Evolutionary conservation across 1,284 basidiomycete species (phyloP).

Genomic region (Cutaneotrichosporon cutaneum): DNA sequence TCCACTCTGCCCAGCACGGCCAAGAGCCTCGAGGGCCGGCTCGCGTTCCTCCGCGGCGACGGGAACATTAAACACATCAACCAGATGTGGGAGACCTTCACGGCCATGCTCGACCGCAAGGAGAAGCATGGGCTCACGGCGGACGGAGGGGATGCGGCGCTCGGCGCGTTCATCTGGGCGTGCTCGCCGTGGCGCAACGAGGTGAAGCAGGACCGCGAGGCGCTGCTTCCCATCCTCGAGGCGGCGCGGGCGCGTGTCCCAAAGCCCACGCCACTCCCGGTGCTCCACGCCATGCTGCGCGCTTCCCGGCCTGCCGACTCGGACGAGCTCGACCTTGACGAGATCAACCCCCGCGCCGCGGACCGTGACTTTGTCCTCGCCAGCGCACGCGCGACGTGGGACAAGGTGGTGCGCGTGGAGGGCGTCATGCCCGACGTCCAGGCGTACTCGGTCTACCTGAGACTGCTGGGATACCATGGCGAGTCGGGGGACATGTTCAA

Average conservation of each 20-base stretch:
- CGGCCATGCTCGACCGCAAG: not conserved
- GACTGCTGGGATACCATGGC: slow-evolving; percentile 46
- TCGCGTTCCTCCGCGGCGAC: slow-evolving; percentile 12
- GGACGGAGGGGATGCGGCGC: not conserved
- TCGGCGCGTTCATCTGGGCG: slow-evolving; percentile 8
- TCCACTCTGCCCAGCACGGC: slow-evolving; percentile 6
- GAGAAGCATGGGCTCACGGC: slow-evolving; percentile 7
- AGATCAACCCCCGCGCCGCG: not conserved
- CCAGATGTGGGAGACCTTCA: slow-evolving; percentile 7
- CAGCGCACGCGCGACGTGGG: slow-evolving; percentile 30
- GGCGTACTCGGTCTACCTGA: slow-evolving; percentile 47
- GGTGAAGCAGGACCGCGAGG: slow-evolving; percentile 6
- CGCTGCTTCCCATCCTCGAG: slow-evolving; percentile 8
- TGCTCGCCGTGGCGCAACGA: slow-evolving; percentile 8
- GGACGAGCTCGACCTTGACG: not conserved
- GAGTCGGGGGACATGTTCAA: slow-evolving; percentile 23
- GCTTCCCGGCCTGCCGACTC: slow-evolving; percentile 1
- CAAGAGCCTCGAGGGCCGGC: slow-evolving; percentile 7
- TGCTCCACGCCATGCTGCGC: slow-evolving; percentile 19
- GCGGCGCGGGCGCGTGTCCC: slow-evolving; percentile 14
- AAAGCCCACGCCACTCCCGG: slow-evolving; percentile 25
- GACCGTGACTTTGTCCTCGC: slow-evolving; percentile 11
- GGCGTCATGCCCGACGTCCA: slow-evolving; percentile 40
- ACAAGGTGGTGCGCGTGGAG: slow-evolving; percentile 23
- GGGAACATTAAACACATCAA: not conserved